These are phyloP conservation scores for Neospermospora avenae DNA, from an alignment of 2,329 filamentous ascomycete genomes.

Conservation along the genomic window DNA sequence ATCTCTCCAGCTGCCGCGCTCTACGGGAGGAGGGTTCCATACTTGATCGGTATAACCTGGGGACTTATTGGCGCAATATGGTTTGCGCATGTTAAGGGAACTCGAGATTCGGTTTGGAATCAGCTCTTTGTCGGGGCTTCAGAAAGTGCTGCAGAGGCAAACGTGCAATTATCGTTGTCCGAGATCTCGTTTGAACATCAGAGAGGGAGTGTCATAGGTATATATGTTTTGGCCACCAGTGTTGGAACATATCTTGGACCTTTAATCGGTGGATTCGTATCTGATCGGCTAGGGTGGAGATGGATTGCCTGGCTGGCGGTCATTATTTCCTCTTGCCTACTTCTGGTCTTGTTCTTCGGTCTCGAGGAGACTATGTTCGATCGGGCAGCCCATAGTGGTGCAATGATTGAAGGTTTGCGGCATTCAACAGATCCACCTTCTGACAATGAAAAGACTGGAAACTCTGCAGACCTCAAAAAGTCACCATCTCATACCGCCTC, in stretches of 20 bases:
- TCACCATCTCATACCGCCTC: constrained; percentile 10
- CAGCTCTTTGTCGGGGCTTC: constrained; percentile 57
- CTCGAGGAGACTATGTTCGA: constrained; percentile 52
- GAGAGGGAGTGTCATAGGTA: constrained; percentile 49
- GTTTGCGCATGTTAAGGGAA: constrained; percentile 46
- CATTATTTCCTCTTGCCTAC: constrained; percentile 46
- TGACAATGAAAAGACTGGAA: constrained; percentile 14
- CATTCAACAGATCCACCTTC: constrained; percentile 4
- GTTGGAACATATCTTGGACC: constrained; percentile 55
- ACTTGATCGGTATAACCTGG: constrained; percentile 49
- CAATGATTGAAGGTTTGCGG: constrained; percentile 26
- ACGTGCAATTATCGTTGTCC: constrained; percentile 54
- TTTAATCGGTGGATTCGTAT: constrained; percentile 49
- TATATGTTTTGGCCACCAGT: constrained; percentile 54
- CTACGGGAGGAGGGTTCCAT: constrained; percentile 53
- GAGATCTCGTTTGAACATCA: constrained; percentile 58
- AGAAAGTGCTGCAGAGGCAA: constrained; percentile 53
- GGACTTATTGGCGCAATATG: constrained; percentile 51
- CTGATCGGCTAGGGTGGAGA: constrained; percentile 48
- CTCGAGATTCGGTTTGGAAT: constrained; percentile 49
- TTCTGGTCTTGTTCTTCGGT: constrained; percentile 48
- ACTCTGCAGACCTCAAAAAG: constrained; percentile 5
- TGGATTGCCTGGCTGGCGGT: constrained; percentile 52
- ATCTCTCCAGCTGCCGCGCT: constrained; percentile 51
- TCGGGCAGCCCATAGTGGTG: constrained; percentile 39